phyloP scores from a whole-genome alignment of 1,284 basidiomycete genomes.

The Trichosporon faecale region DNA sequence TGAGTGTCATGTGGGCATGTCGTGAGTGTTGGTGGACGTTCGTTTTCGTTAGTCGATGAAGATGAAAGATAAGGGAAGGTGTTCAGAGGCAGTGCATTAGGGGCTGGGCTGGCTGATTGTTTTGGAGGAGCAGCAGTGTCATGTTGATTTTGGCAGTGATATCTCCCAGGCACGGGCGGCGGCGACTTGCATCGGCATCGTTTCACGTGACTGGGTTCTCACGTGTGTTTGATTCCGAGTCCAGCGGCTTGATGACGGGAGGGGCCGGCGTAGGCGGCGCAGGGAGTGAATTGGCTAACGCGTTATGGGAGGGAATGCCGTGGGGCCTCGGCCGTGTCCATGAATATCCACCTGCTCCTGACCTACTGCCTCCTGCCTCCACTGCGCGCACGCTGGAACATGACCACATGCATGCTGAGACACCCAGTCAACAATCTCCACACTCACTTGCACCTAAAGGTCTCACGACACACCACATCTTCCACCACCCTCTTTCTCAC shows the following conservation, averaged over 20 bases:
- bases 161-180: neutral
- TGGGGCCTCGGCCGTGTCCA: neutral
- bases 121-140: neutral
- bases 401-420: neutral
- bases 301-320: neutral
- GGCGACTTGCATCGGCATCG: neutral
- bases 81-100: neutral
- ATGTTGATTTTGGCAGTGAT: neutral
- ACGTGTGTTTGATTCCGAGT: neutral
- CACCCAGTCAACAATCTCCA: neutral
- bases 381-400: neutral
- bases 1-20: neutral
- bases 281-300: neutral
- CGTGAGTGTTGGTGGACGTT: neutral
- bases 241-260: neutral
- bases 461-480: no score
- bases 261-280: neutral
- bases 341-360: neutral
- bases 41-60: neutral
- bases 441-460: neutral
- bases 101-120: neutral
- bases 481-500: neutral
- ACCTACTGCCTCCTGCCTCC: neutral
- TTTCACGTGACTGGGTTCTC: neutral
- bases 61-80: neutral